Evolutionary conservation across 208 protist species (phyloP), one percentile per base, ranked within the genome.

Genomic region (Crithidia acanthocephali): DNA sequence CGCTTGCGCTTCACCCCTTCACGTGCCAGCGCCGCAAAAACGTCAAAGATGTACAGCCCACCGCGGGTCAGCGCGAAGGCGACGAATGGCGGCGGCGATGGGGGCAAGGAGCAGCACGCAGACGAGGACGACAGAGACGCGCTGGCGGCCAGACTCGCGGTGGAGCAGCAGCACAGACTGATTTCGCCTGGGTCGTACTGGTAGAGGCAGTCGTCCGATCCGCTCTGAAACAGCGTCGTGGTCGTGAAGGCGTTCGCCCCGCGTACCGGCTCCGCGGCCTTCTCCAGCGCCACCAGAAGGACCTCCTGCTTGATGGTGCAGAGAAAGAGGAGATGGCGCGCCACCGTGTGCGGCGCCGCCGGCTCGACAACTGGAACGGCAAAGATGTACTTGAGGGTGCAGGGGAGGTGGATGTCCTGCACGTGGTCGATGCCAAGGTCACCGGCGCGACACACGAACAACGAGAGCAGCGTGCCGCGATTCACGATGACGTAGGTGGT

Each of bases 271-370:
- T 64, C 48, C n/a, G 59, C 2, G 0, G 44, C 25, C n/a, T 25
- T 51, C 59, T 79, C 60, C 27, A 96, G 80, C 8, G 83, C 74
- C 1, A 91, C 77, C 18, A 96, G 47, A 10, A 86, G 76, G 10
- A 92, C 76, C 60, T 93, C 80, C 65, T 96, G 89, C 59, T 93
- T 94, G 13, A 84, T 68, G 35, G 87, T 88, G 60, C 89, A 79
- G 3, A 95, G 37, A 71, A 96, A 96, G 13, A 91, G 81, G 6
- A 94, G 65, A 70, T 96, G 85, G 3, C 87, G 82, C 1, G 67
- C 22, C 51, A 59, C 6, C 2, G 53, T 57, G n/a, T 73, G 65
- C 40, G 75, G 47, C 0, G 47, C 53, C 0, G 67, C 44, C 0
- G 75, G 50, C 35, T 95, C 79, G 0, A 61, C 57, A 1, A 96